These are phyloP conservation scores for Inga leiocalycina DNA, from an alignment of 306 rosid species.

Conservation along the genomic window DNA sequence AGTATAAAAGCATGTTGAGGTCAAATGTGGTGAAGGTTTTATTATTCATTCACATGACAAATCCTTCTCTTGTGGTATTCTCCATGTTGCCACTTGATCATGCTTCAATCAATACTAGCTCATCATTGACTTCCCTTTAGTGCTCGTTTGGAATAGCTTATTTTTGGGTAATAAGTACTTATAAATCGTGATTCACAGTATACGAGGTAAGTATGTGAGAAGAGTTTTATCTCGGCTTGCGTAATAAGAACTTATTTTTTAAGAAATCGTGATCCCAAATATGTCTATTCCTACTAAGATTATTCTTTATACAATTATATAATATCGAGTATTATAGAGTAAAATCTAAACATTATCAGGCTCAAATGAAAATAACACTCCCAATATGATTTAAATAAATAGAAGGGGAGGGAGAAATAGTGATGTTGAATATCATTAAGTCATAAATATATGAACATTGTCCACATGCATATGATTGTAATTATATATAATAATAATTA, in stretches of 20 bases:
- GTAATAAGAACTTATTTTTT: too few species aligned
- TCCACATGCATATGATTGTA: slow-evolving; percentile 19
- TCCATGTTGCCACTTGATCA: slow-evolving; percentile 39
- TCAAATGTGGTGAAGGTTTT: slow-evolving; percentile 25
- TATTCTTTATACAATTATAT: too few species aligned
- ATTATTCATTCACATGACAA: slow-evolving; percentile 32
- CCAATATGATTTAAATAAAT: neutral
- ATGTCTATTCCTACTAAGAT: too few species aligned
- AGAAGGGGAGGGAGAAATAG: neutral
- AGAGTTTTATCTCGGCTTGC: too few species aligned
- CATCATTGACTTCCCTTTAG: slow-evolving; percentile 24
- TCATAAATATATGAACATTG: neutral
- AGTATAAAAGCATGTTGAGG: neutral
- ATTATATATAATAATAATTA: neutral
- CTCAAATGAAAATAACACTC: neutral
- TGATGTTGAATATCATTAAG: neutral
- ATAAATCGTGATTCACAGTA: too few species aligned
- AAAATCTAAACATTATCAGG: neutral
- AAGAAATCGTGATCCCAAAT: too few species aligned
- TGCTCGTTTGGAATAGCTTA: too few species aligned
- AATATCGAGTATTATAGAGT: neutral
- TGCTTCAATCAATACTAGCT: neutral
- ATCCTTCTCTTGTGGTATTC: slow-evolving; percentile 19
- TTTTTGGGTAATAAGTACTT: too few species aligned
- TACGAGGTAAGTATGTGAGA: too few species aligned